Conservation (phyloP, 257 asterid species). For the Solanum lycopersicoides region DNA sequence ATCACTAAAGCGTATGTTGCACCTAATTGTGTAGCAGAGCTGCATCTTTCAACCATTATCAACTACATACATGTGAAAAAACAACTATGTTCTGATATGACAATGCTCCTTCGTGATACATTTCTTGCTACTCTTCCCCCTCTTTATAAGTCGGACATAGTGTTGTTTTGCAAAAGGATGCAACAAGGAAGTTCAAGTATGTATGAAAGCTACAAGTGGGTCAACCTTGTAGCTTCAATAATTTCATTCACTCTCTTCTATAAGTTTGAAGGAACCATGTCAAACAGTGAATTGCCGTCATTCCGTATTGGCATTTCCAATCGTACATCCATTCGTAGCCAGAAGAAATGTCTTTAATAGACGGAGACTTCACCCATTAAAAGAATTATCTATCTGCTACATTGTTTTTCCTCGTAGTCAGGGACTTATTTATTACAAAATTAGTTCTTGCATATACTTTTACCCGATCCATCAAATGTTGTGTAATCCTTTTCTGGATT, state of each 20-base stretch:
- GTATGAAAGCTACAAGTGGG: background rate
- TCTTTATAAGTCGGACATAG: background rate
- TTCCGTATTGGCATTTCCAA: background rate
- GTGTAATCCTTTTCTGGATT: background rate
- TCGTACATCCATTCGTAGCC: background rate
- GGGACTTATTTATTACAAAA: background rate
- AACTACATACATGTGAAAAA: background rate
- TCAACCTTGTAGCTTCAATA: background rate
- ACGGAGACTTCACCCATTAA: background rate
- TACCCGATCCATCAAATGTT: background rate
- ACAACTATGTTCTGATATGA: background rate
- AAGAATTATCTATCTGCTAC: background rate
- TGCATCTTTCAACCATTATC: background rate
- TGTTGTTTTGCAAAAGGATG: background rate
- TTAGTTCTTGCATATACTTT: background rate
- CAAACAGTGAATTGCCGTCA: background rate
- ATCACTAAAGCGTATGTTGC: background rate
- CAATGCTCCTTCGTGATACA: background rate
- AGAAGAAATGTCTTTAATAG: background rate
- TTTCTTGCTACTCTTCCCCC: background rate
- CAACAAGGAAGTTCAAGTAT: background rate
- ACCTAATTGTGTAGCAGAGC: background rate
- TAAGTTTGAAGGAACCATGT: background rate
- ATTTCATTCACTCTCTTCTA: background rate
- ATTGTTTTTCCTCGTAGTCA: background rate